Evolutionary conservation across 2,329 filamentous ascomycete species (phyloP).

Genomic region (Penicillium sp.): DNA sequence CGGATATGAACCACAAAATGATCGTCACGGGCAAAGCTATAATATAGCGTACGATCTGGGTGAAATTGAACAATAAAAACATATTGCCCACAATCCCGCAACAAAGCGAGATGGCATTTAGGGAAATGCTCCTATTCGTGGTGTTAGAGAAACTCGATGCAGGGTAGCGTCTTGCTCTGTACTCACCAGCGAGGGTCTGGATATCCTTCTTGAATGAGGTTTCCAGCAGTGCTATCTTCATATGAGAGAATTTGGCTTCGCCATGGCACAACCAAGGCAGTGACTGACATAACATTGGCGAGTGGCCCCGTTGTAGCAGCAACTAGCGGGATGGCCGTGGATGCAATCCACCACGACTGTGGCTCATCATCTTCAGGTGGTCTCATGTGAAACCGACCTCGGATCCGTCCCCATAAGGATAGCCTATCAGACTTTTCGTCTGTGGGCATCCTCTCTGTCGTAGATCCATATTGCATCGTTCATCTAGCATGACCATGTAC

Average conservation of each 20-base stretch:
- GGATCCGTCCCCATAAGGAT: conserved; percentile 21
- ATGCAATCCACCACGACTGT: conserved; percentile 51
- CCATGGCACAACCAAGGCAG: conserved; percentile 79
- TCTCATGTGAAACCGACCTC: conserved; percentile 32
- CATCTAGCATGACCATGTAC: conserved; percentile 1
- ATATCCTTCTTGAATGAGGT: conserved; percentile 53
- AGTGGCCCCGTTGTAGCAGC: conserved; percentile 82
- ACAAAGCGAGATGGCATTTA: conserved; percentile 75
- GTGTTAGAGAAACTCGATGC: not conserved
- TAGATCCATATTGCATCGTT: conserved; percentile 20
- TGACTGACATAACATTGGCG: conserved; percentile 83
- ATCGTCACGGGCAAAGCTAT: conserved; percentile 83
- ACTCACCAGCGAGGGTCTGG: conserved; percentile 68
- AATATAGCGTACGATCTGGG: conserved; percentile 72
- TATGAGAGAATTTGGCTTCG: conserved; percentile 53
- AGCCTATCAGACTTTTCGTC: not conserved
- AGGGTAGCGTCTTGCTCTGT: not conserved
- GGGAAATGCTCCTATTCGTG: conserved; percentile 58
- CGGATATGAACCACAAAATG: conserved; percentile 68
- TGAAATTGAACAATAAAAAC: conserved; percentile 84
- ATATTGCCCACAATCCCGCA: conserved; percentile 76
- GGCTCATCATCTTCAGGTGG: conserved; percentile 44
- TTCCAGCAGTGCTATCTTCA: conserved; percentile 46
- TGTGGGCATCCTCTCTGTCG: not conserved
- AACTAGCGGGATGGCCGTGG: conserved; percentile 65